Conservation (phyloP, 257 asterid genomes). For the Osmanthus fragrans region DNA sequence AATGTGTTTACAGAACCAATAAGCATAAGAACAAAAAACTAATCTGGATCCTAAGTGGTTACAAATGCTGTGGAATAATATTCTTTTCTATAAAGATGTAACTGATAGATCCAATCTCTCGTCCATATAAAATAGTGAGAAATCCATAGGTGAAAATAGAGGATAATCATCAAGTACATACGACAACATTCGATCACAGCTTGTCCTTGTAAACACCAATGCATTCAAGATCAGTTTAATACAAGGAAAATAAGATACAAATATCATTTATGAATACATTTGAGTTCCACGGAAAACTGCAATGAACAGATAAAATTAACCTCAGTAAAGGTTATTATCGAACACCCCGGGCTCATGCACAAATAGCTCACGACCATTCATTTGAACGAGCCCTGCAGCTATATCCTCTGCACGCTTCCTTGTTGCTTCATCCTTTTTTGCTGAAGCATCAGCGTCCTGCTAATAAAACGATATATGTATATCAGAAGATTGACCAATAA, state of each 20-base stretch:
- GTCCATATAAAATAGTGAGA: neutral
- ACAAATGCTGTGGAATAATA: no score
- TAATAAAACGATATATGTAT: neutral
- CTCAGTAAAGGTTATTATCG: conserved; percentile 59
- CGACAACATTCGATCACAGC: neutral
- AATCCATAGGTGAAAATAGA: neutral
- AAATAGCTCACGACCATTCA: conserved; percentile 92
- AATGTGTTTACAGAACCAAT: no score
- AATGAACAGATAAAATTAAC: neutral
- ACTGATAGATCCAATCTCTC: neutral
- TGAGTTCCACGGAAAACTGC: neutral
- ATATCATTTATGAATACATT: neutral
- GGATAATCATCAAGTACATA: neutral
- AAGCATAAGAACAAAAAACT: no score
- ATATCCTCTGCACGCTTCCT: conserved; percentile 82
- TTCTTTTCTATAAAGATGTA: no score
- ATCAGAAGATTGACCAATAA: neutral
- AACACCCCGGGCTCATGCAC: conserved; percentile 79
- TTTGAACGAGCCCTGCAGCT: conserved; percentile 67
- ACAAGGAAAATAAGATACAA: neutral
- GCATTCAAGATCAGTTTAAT: no score
- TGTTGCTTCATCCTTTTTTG: conserved; percentile 61
- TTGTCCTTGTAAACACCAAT: no score
- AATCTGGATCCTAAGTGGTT: no score
- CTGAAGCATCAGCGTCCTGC: conserved; percentile 71